Evolutionary conservation across 2,329 filamentous ascomycete species (phyloP).

Genomic region (Venturia pyrina): DNA sequence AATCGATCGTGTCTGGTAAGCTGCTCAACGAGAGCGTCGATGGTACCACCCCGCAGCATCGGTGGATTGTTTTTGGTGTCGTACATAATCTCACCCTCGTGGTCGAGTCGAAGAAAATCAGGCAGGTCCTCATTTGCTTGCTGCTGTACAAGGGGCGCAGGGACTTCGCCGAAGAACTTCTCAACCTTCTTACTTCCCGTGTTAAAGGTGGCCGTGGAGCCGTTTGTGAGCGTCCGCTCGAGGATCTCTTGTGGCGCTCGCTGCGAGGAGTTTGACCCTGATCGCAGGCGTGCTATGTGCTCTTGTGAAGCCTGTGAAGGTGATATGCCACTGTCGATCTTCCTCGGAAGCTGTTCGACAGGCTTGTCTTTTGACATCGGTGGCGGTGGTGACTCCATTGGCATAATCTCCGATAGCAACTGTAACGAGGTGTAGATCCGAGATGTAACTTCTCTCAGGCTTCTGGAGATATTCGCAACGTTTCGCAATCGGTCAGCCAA

Average conservation of each 20-base stretch:
- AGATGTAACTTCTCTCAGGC: constrained; percentile 76
- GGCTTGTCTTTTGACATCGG: constrained; percentile 6
- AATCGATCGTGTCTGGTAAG: constrained; percentile 92
- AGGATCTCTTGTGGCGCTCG: constrained; percentile 1
- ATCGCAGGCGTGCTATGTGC: constrained; percentile 5
- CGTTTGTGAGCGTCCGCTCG: not conserved
- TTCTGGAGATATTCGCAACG: constrained; percentile 65
- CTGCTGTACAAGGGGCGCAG: constrained; percentile 27
- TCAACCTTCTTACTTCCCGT: constrained; percentile 39
- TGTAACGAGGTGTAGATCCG: constrained; percentile 84
- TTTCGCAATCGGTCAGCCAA: constrained; percentile 77
- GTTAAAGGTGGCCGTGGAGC: constrained; percentile 29
- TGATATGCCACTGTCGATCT: constrained; percentile 10
- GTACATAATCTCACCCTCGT: constrained; percentile 82
- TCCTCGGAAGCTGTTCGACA: not conserved
- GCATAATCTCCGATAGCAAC: constrained; percentile 70
- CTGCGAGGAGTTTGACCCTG: constrained; percentile 4
- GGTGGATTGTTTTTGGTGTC: constrained; percentile 70
- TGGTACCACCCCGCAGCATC: constrained; percentile 76
- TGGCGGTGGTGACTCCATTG: constrained; percentile 5
- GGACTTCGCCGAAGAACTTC: constrained; percentile 43
- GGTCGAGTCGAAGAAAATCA: constrained; percentile 74
- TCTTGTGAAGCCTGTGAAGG: constrained; percentile 4
- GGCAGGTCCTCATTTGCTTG: constrained; percentile 58
- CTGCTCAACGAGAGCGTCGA: constrained; percentile 85